phyloP scores from a whole-genome alignment of 495 filamentous ascomycete genomes.

The Tuber microsphaerosporum region DNA sequence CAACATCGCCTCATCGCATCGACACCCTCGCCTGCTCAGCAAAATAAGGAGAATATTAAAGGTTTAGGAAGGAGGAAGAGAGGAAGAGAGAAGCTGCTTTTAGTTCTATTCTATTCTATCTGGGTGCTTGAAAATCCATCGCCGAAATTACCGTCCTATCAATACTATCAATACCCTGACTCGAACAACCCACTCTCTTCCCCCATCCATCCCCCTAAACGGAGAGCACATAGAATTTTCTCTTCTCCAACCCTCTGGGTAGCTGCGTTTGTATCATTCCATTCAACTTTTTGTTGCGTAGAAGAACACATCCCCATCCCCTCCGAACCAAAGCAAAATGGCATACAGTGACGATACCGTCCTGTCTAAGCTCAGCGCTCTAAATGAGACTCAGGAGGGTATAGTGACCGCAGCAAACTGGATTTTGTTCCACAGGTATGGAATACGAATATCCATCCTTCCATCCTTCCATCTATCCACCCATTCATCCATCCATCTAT shows the following conservation, averaged over 20 bases:
- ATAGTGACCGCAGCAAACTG: conserved; percentile 94
- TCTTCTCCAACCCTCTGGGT: not conserved
- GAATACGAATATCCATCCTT: not conserved
- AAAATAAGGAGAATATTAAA: conserved; percentile 1
- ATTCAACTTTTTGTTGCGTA: conserved; percentile 18
- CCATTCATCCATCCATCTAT: not conserved
- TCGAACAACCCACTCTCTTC: conserved; percentile 3
- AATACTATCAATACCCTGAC: conserved; percentile 1
- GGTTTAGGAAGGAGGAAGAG: conserved; percentile 1
- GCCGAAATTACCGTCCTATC: not conserved
- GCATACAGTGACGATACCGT: conserved; percentile 91
- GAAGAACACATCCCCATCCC: conserved; percentile 18
- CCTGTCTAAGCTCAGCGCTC: conserved; percentile 80
- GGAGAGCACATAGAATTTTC: not conserved
- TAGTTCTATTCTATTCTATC: conserved; percentile 2
- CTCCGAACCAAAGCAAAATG: conserved; percentile 50
- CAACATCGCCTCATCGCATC: not conserved
- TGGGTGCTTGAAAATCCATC: conserved; percentile 5
- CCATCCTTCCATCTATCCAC: not conserved
- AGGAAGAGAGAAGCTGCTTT: not conserved
- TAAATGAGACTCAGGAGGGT: conserved; percentile 94
- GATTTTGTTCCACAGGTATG: conserved; percentile 97
- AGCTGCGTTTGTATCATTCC: conserved; percentile 14
- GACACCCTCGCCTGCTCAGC: not conserved
- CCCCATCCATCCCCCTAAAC: not conserved